Conservation (phyloP, 495 filamentous ascomycete genomes). For the Talaromyces trachyspermus region DNA sequence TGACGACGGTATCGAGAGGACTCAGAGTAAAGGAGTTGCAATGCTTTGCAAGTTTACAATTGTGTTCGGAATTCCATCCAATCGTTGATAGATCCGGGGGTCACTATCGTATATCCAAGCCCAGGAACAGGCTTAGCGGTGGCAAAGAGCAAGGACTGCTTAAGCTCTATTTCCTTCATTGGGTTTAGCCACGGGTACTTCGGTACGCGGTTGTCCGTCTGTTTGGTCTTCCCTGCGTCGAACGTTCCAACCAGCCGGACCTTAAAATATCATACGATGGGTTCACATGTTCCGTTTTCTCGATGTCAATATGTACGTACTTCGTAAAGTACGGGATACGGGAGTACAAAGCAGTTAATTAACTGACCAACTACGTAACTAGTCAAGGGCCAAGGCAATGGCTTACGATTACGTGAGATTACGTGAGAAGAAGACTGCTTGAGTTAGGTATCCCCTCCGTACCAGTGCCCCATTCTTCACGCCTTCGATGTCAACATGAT, state of each 20-base stretch:
- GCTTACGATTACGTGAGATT: too few relatives aligned
- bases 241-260: too few relatives aligned
- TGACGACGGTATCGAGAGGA: too few relatives aligned
- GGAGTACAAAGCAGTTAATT: not conserved
- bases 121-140: slow-evolving; percentile 4
- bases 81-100: not conserved
- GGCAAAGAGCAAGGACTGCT: not conserved
- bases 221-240: too few relatives aligned
- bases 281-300: not conserved
- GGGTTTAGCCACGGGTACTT: not conserved
- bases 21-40: too few relatives aligned
- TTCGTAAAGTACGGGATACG: too few relatives aligned
- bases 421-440: not conserved
- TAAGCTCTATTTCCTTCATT: not conserved
- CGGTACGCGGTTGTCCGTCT: not conserved
- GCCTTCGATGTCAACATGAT: too few relatives aligned
- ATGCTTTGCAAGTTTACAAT: not conserved
- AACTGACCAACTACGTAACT: not conserved
- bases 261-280: too few relatives aligned
- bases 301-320: not conserved
- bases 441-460: not conserved
- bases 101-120: too few relatives aligned
- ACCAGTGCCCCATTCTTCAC: too few relatives aligned
- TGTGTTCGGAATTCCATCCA: not conserved
- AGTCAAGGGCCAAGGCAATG: too few relatives aligned